Conservation (phyloP, 805 yeast genomes). For the Saccharomyces eubayanus region DNA sequence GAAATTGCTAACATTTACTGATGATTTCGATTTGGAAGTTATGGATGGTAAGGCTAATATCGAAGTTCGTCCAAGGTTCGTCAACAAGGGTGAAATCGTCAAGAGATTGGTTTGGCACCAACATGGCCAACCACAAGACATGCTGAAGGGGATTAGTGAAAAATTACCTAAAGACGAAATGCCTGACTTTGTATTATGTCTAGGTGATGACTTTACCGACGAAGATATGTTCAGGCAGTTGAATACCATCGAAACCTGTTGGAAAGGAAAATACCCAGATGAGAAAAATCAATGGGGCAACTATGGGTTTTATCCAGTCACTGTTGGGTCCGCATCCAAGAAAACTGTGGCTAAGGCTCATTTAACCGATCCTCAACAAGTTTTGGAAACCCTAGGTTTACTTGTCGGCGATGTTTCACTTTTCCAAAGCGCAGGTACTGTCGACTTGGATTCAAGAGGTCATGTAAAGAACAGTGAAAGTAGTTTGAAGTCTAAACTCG, state of each 20-base stretch:
- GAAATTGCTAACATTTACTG: conserved; percentile 53
- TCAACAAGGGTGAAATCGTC: conserved; percentile 95
- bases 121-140: conserved; percentile 48
- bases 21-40: conserved; percentile 77
- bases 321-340: conserved; percentile 89
- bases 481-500: conserved; percentile 32
- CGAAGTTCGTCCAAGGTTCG: conserved; percentile 92
- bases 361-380: conserved; percentile 74
- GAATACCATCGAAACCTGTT: conserved; percentile 47
- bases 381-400: conserved; percentile 73
- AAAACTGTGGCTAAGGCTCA: conserved; percentile 80
- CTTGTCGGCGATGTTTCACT: conserved; percentile 70
- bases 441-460: conserved; percentile 70
- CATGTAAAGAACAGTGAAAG: conserved; percentile 43
- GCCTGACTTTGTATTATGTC: conserved; percentile 81
- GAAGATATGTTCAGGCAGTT: conserved; percentile 93
- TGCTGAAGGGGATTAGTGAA: conserved; percentile 29
- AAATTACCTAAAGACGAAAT: conserved; percentile 36
- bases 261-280: conserved; percentile 31
- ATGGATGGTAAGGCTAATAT: conserved; percentile 96
- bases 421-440: conserved; percentile 71
- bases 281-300: conserved; percentile 40
- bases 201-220: conserved; percentile 95
- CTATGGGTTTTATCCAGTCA: conserved; percentile 71
- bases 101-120: conserved; percentile 60